Evolutionary conservation across 805 yeast genomes (phyloP), one percentile per base, ranked within the genome.

Genomic region (Metschnikowia baotianmanensis): DNA sequence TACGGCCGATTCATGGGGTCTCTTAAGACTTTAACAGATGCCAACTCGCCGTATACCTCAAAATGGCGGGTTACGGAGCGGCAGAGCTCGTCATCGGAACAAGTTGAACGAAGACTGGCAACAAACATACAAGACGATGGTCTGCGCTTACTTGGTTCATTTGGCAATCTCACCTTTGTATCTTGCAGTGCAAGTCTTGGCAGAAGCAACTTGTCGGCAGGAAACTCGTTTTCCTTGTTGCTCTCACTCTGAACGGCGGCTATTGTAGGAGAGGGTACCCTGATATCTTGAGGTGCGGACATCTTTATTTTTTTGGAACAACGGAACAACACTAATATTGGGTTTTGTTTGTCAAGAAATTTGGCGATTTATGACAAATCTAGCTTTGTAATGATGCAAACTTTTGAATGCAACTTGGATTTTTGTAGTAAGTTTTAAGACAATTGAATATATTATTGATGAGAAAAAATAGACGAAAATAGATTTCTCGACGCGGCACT

Each of bases 91-190:
- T 84, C 90, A 61, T 89, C 96, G 4, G 82, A 59, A 36, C 74
- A 63, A 30, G 69, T 62, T 0, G 90, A 74, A 6, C 86, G 75
- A 38, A 88, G 75, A 59, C 91, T 80, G 20, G 96, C 96, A 41
- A 87, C 96, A 67, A 88, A 87, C 2, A 87, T 85, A 62, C 96
- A 86, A 1, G 95, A 80, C 0, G 95, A 82, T 12, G 96, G 96
- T 22, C 49, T 38, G 2, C 50, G 46, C 36, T 42, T 46, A 20
- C 38, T 35, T 6, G 39, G 11, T 10, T 40, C 43, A 9, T 12
- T 40, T 3, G 32, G 13, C 13, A 9, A 9, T 13, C 23, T 29
- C 4, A 13, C 17, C 16, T 35, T 40, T 11, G 8, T 11, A 7
- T 40, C 40, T 4, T 12, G 23, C 7, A 16, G 15, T 10, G 25